Evolutionary conservation across 768 basidiomycete genomes (phyloP), one percentile per base, ranked within the genome.

Genomic region (Suillus luteus): DNA sequence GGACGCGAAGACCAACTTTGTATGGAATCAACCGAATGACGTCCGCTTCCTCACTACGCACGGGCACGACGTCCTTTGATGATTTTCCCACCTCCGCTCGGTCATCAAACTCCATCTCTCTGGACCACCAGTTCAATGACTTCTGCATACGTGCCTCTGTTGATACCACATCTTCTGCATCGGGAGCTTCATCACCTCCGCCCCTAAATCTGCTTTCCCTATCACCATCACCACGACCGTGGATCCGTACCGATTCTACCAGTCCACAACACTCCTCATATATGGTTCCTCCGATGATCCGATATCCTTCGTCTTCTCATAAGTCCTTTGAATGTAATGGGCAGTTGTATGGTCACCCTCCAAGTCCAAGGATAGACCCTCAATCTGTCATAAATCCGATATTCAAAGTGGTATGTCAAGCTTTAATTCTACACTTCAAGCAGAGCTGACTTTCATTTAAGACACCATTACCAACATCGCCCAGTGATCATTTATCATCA

Each of bases 381-480:
- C 88, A 87, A 72, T 85, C 87, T 54, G 83, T 82, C 40, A 91
- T 93, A 71, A 92, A 94, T 75, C 91, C 92, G 35, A 93, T 93
- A 73, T 94, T 94, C 82, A 89, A 91, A 85, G 92, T 94, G 81
- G 92, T 93, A 79, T 81, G 92, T 86, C 22, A 62, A 10, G 7
- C 55, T 40, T 5, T 41, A 14, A 63, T 31, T 54, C 43, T 38
- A 31, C 55, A 38, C 17, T 43, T 33, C 44, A 35, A 44, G 59
- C 73, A 48, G 66, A 57, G 15, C 62, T 55, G 33, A 63, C 27
- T 52, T 61, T 48, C 58, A 46, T 31, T 49, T 61, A 55, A 89
- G 86, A 83, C 86, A 64, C 85, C 86, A 73, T 75, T 85, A 68
- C 82, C 85, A 37, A 69, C 75, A 27, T 78, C 85, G 41, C 75